phyloP scores from a whole-genome alignment of 1,284 basidiomycete species.

The Ceratobasidium sp. region DNA sequence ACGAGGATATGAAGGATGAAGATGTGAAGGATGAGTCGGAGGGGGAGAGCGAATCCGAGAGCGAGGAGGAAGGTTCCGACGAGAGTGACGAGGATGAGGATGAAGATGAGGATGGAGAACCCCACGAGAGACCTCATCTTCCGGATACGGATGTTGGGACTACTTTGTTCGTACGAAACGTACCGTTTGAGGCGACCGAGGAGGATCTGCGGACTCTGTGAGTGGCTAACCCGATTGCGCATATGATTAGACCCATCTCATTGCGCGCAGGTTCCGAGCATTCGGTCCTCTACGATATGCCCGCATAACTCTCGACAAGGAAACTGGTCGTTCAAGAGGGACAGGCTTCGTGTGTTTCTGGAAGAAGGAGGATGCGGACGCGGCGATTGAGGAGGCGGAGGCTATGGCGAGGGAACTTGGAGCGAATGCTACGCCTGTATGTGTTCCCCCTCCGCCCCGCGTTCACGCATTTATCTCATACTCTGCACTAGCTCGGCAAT shows the following conservation, averaged over 20 bases:
- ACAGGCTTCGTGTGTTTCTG: slow-evolving; percentile 99
- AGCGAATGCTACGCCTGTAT: slow-evolving; percentile 50
- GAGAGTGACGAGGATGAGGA: slow-evolving; percentile 59
- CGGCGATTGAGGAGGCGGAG: slow-evolving; percentile 85
- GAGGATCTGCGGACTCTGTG: slow-evolving; percentile 88
- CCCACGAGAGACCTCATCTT: slow-evolving; percentile 76
- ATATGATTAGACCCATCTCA: too few species aligned
- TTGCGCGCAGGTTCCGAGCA: slow-evolving; percentile 87
- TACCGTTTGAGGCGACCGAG: slow-evolving; percentile 93
- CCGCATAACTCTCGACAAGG: slow-evolving; percentile 88
- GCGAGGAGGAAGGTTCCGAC: slow-evolving; percentile 55
- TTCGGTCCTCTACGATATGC: slow-evolving; percentile 97
- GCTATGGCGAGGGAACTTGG: slow-evolving; percentile 70
- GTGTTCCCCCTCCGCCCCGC: not conserved
- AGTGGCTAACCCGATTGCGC: too few species aligned
- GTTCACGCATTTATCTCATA: slow-evolving; percentile 52
- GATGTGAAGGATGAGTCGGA: slow-evolving; percentile 55
- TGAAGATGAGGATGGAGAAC: slow-evolving; percentile 65
- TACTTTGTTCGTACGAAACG: slow-evolving; percentile 94
- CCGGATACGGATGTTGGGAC: slow-evolving; percentile 87
- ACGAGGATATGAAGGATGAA: too few species aligned
- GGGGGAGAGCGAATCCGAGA: slow-evolving; percentile 55
- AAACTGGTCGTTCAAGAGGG: slow-evolving; percentile 88
- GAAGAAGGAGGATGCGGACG: slow-evolving; percentile 92
- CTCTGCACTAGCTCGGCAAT: slow-evolving; percentile 55